Evolutionary conservation across 768 basidiomycete genomes (phyloP).

Genomic region (Suillus luteus): DNA sequence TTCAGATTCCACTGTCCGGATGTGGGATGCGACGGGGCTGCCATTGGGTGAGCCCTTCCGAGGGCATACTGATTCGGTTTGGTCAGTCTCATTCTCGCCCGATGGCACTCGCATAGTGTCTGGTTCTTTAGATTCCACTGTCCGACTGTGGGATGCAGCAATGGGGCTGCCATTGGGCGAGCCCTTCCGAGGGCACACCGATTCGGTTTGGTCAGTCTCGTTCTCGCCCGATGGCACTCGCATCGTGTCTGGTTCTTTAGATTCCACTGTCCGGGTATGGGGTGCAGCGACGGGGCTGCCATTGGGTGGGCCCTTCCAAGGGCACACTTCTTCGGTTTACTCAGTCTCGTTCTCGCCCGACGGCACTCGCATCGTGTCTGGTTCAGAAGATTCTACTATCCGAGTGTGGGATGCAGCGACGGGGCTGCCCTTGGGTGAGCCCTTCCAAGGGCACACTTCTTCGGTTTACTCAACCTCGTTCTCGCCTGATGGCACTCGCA

Average conservation of each 20-base stretch:
- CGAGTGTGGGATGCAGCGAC: no score
- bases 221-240: conserved; percentile 17
- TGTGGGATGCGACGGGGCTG: neutral
- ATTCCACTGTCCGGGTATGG: conserved; percentile 24
- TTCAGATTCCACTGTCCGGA: neutral
- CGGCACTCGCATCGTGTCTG: conserved; percentile 10
- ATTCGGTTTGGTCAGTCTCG: neutral
- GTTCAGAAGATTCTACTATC: no score
- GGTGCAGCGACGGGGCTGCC: conserved; percentile 16
- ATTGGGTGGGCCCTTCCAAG: conserved; percentile 8
- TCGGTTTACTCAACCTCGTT: no score
- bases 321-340: conserved; percentile 4
- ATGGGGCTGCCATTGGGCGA: no score
- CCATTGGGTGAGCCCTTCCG: neutral
- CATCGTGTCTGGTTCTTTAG: conserved; percentile 23
- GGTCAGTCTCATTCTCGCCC: no score
- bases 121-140: no score
- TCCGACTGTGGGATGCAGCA: no score
- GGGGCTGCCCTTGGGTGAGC: no score
- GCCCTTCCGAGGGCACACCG: conserved; percentile 3
- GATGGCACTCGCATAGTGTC: no score
- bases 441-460: no score
- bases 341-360: conserved; percentile 19
- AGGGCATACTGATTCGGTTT: neutral
- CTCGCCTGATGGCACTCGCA: no score